Evolutionary conservation across 305 asterid genomes (phyloP).

Genomic region (Striga hermonthica): DNA sequence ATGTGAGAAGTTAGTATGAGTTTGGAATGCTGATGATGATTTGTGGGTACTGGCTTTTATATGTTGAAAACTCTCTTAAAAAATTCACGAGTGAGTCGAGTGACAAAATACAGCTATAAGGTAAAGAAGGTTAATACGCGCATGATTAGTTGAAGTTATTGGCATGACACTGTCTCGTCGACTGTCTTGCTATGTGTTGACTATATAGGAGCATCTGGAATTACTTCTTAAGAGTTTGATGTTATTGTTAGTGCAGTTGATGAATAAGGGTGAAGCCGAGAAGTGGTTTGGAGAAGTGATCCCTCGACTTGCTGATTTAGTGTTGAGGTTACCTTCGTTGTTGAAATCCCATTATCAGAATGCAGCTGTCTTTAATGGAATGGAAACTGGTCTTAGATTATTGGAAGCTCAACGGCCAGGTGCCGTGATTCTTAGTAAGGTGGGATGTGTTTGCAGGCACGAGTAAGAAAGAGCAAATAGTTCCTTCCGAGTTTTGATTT

Average conservation of each 20-base stretch:
- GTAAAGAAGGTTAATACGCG: too few species aligned
- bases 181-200: slow-evolving; percentile 7
- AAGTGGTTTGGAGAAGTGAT: slow-evolving; percentile 66
- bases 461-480: background rate
- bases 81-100: too few species aligned
- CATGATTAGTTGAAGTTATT: too few species aligned
- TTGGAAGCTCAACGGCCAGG: slow-evolving; percentile 67
- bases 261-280: slow-evolving; percentile 48
- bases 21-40: too few species aligned
- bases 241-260: slow-evolving; percentile 45
- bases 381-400: slow-evolving; percentile 58
- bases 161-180: too few species aligned
- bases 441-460: slow-evolving; percentile 26
- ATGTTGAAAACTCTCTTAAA: too few species aligned
- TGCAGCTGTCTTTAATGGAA: slow-evolving; percentile 37
- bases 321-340: slow-evolving; percentile 59
- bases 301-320: slow-evolving; percentile 64
- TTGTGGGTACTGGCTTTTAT: too few species aligned
- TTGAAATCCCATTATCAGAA: slow-evolving; percentile 67
- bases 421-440: slow-evolving; percentile 73
- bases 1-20: too few species aligned
- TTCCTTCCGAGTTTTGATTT: background rate
- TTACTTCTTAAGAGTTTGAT: slow-evolving; percentile 1
- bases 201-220: background rate
- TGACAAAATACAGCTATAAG: too few species aligned